Percentiles rank a stretch among this genome's conserved stretches.
Evolutionary conservation across 164 flowering plant genomes (phyloP).

Genomic region (Nymphaea colorata): DNA sequence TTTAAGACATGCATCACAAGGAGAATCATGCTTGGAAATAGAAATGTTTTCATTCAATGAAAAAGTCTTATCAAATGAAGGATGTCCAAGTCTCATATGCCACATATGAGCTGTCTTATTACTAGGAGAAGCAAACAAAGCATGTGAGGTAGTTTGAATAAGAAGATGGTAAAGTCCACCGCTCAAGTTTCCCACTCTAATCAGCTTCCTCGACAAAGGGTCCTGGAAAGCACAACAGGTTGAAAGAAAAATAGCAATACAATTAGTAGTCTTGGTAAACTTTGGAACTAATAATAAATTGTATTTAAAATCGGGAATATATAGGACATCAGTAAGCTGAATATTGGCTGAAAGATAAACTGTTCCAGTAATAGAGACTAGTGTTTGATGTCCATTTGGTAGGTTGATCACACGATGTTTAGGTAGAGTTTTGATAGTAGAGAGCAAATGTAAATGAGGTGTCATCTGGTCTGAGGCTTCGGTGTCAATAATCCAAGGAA

Average conservation of each 20-base stretch:
- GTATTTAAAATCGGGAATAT: background rate
- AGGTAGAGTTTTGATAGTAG: background rate
- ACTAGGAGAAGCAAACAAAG: too few relatives aligned
- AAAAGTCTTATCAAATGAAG: background rate
- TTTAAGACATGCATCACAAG: background rate
- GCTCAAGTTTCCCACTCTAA: background rate
- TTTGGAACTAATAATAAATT: conserved; percentile 1
- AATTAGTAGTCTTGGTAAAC: background rate
- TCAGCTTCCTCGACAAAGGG: background rate
- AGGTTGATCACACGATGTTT: background rate
- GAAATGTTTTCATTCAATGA: background rate
- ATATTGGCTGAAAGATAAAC: background rate
- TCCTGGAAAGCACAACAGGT: background rate
- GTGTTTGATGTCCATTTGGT: background rate
- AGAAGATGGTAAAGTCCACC: background rate
- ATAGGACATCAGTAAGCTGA: background rate
- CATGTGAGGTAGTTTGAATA: background rate
- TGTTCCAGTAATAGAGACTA: background rate
- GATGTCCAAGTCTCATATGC: background rate
- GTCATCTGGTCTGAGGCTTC: background rate
- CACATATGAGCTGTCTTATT: too few relatives aligned
- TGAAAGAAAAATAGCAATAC: background rate
- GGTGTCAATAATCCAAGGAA: background rate
- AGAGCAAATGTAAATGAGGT: background rate
- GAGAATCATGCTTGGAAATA: background rate